A percentile compares a stretch with the other conserved stretches of the same genome.
Evolutionary conservation across 805 yeast species (phyloP).

Genomic region (Wickerhamiella occidentalis): DNA sequence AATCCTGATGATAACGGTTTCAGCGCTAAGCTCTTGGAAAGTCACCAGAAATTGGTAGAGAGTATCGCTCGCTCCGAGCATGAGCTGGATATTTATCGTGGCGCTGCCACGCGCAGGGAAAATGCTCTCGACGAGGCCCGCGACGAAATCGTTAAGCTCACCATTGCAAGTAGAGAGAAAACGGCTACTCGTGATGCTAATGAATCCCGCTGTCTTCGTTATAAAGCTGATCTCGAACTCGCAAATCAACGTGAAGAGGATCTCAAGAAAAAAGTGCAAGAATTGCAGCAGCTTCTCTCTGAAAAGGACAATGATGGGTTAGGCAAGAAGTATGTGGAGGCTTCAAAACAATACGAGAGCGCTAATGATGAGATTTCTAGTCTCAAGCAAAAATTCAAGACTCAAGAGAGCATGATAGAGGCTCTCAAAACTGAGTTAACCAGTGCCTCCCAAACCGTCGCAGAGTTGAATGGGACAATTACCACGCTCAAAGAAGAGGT

Average conservation of each 20-base stretch:
- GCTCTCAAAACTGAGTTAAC: slow-evolving; percentile 22
- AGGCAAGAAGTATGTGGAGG: slow-evolving; percentile 5
- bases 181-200: not conserved
- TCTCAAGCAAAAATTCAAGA: slow-evolving; percentile 36
- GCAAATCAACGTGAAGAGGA: slow-evolving; percentile 36
- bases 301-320: slow-evolving; percentile 16
- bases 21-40: slow-evolving; percentile 31
- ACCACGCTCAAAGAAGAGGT: slow-evolving; percentile 21
- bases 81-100: slow-evolving; percentile 1
- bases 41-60: slow-evolving; percentile 23
- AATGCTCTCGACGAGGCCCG: slow-evolving; percentile 9
- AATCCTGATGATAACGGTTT: slow-evolving; percentile 1
- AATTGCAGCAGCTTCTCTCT: not conserved
- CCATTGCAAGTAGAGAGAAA: not conserved
- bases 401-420: slow-evolving; percentile 33
- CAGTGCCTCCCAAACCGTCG: slow-evolving; percentile 24
- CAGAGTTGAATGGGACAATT: slow-evolving; percentile 24
- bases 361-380: slow-evolving; percentile 29
- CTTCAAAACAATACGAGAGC: slow-evolving; percentile 9
- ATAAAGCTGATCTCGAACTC: slow-evolving; percentile 26
- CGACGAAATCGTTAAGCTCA: not conserved
- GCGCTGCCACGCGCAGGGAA: slow-evolving; percentile 9
- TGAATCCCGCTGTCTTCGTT: slow-evolving; percentile 20
- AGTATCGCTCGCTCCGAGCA: not conserved
- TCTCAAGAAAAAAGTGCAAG: slow-evolving; percentile 23